Evolutionary conservation across 2,329 filamentous ascomycete genomes (phyloP), one percentile per base, ranked within the genome.

Genomic region (Lachnellula suecica): DNA sequence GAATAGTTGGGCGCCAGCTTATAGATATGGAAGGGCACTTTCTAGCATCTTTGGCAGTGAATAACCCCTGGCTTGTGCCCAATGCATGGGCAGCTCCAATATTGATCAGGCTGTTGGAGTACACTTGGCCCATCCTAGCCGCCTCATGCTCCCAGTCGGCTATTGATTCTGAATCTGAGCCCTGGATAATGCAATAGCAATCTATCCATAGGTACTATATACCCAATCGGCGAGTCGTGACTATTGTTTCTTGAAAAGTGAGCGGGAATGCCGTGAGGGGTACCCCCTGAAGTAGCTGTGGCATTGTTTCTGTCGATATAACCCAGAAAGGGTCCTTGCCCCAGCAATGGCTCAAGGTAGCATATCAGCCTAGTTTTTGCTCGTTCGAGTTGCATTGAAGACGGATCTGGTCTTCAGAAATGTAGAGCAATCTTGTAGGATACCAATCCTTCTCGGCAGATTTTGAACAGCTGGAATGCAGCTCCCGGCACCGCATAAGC

Each of bases 161-260:
- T 27, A 10, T 1, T 24, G 37, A 15, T 23, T 42, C 49, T 7
- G 27, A 29, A 11, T 29, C 27, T 6, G 11, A 7, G 27, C 27
- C 27, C 34, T 58, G 56, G 7, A 56, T 31, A 6, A 58, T 58
- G 31, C 56, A 58, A 11, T 56, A 35, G 10, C 49, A 56, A 24
- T 56, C 56, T 20, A 58, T 58, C 56, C 56, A 58, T 4, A 58
- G 15, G 25, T 53, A 56, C 19, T 20, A n/a, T 13, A 57, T 25
- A 9, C 34, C 47, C 22, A 59, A 38, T 10, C 35, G 20, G 23
- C 27, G 24, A 10, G 44, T 44, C 20, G 57, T 46, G 1, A n/a
- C 23, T 6, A 59, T 35, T 8, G 54, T 48, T 34, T 59, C 47
- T 40, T 48, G 47, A 35, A 57, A 59, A 9, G 51, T 54, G 31